These are phyloP conservation scores for Ceratopteris richardii DNA, from an alignment of 75 land plant genomes.

Conservation along the genomic window DNA sequence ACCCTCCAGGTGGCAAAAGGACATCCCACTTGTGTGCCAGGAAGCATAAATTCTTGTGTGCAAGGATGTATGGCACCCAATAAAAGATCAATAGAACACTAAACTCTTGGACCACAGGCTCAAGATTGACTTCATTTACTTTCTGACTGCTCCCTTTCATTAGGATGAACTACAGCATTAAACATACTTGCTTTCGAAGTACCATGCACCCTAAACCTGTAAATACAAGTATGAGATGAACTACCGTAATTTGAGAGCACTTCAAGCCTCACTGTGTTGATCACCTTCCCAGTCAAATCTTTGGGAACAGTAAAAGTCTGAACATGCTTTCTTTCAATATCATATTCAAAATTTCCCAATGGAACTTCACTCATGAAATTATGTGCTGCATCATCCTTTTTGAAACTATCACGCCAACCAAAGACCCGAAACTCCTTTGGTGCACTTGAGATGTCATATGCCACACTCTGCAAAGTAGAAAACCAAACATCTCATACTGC, in stretches of 20 bases:
- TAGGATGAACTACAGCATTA: too few species aligned
- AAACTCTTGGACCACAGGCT: too few species aligned
- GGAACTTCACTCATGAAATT: slow-evolving; percentile 31
- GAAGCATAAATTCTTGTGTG: too few species aligned
- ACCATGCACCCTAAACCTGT: slow-evolving; percentile 91
- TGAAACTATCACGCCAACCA: slow-evolving; percentile 53
- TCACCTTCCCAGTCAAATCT: slow-evolving; percentile 22
- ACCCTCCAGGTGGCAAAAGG: too few species aligned
- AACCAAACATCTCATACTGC: too few species aligned
- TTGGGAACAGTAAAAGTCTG: slow-evolving; percentile 61
- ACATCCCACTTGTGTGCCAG: too few species aligned
- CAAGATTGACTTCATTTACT: too few species aligned
- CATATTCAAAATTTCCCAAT: slow-evolving; percentile 65
- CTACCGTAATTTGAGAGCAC: slow-evolving; percentile 78
- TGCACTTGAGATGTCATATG: slow-evolving; percentile 75
- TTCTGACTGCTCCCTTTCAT: too few species aligned
- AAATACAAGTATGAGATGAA: slow-evolving; percentile 75
- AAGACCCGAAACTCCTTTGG: slow-evolving; percentile 68
- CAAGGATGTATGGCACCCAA: too few species aligned
- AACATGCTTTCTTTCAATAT: slow-evolving; percentile 60
- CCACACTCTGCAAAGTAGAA: slow-evolving; percentile 63
- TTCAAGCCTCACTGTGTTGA: slow-evolving; percentile 68
- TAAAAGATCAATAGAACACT: too few species aligned
- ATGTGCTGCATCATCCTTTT: slow-evolving; percentile 14
- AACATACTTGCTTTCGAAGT: too few species aligned